These are phyloP conservation scores for Phytophthora pinifolia DNA, from an alignment of 352 stramenopile species.

Conservation along the genomic window DNA sequence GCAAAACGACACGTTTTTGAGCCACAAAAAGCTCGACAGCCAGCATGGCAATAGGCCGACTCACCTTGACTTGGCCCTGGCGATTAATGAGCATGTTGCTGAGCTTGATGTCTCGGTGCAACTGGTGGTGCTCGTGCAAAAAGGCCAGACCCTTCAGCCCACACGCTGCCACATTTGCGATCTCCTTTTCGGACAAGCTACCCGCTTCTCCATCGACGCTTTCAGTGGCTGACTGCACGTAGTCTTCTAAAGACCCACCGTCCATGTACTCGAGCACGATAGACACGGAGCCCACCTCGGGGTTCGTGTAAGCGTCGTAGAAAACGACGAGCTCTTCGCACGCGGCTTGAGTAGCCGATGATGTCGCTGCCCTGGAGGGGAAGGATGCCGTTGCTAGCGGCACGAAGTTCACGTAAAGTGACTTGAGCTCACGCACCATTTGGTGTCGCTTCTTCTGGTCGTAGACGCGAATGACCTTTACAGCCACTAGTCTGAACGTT, in stretches of 20 bases:
- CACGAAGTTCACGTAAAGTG: constrained; percentile 81
- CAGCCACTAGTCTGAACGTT: constrained; percentile 86
- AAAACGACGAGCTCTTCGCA: constrained; percentile 89
- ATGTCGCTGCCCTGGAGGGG: too few species aligned
- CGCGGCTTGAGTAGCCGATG: constrained; percentile 38
- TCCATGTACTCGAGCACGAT: constrained; percentile 97
- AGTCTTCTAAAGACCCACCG: constrained; percentile 86
- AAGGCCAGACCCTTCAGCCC: constrained; percentile 86
- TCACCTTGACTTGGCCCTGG: constrained; percentile 70
- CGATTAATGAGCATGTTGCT: constrained; percentile 95
- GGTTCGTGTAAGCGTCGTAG: constrained; percentile 93
- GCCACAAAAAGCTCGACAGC: neutral
- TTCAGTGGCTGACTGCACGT: constrained; percentile 42
- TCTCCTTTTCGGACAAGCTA: constrained; percentile 58
- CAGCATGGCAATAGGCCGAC: neutral
- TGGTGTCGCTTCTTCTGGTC: constrained; percentile 89
- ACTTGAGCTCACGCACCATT: constrained; percentile 88
- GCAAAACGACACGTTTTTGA: neutral
- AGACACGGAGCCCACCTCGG: constrained; percentile 79
- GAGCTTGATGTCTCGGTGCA: constrained; percentile 95
- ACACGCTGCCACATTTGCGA: constrained; percentile 81
- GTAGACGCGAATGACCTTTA: constrained; percentile 90
- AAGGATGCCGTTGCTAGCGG: constrained; percentile 49
- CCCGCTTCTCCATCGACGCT: constrained; percentile 11
- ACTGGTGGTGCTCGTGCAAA: constrained; percentile 86